Conservation (phyloP, 139 green algal genomes). For the Zygnema cylindricum region DNA sequence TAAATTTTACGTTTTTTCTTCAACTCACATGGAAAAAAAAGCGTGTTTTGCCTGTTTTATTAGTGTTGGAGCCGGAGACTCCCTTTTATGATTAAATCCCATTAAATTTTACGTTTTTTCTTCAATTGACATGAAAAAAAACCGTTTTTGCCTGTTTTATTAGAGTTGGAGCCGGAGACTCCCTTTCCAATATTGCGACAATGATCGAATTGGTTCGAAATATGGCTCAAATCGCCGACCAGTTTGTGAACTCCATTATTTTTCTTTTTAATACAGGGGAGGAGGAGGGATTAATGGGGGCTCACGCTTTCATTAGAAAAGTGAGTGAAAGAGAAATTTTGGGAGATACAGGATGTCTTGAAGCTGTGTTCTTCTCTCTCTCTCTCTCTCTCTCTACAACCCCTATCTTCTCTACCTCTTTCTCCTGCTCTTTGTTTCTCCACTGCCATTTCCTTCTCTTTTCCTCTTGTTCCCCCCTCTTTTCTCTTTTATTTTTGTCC, state of each 20-base stretch:
- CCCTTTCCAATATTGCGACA: constrained; percentile 28
- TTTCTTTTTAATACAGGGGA: constrained; percentile 60
- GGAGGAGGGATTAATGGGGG: constrained; percentile 56
- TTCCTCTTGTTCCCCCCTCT: no score
- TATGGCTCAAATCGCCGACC: not conserved
- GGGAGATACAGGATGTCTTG: no score
- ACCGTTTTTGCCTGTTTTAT: no score
- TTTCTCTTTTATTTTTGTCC: constrained; percentile 25
- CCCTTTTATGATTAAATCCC: no score
- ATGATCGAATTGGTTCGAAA: constrained; percentile 46
- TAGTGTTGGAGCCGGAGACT: constrained; percentile 48
- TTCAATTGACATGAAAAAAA: no score
- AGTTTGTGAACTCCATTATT: constrained; percentile 41
- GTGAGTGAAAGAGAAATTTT: constrained; percentile 39
- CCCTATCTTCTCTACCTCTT: not conserved
- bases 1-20: no score
- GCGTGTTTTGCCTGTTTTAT: no score
- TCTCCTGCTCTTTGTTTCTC: not conserved
- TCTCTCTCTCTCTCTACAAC: no score
- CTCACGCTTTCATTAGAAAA: constrained; percentile 53
- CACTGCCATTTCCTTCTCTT: no score
- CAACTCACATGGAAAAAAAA: no score
- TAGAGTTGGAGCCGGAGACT: constrained; percentile 50
- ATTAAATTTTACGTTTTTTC: no score
- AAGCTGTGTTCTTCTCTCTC: no score